A percentile compares a stretch with the other conserved stretches of the same genome.
Evolutionary conservation across 805 yeast species (phyloP).

Genomic region (Wickerhamiella galacta): DNA sequence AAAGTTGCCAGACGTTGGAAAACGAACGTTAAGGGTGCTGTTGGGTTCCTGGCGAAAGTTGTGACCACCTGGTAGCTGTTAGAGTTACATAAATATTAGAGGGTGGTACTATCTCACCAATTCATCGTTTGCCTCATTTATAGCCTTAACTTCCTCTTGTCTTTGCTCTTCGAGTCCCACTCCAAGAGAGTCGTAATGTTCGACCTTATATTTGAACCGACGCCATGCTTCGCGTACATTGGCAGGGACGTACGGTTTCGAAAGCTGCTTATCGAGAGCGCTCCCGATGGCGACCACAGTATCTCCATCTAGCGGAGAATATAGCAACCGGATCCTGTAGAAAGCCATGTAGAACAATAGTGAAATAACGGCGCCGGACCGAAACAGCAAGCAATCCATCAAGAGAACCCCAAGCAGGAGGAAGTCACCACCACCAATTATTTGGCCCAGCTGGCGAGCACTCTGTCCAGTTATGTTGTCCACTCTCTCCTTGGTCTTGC

Average conservation of each 20-base stretch:
- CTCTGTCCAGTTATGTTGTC: background rate
- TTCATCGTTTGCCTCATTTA: slow-evolving; percentile 8
- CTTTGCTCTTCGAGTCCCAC: slow-evolving; percentile 1
- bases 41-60: too few species aligned
- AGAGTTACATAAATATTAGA: too few species aligned
- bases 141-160: slow-evolving; percentile 11
- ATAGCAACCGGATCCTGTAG: slow-evolving; percentile 57
- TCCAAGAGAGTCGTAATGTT: slow-evolving; percentile 8
- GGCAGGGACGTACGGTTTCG: slow-evolving; percentile 34
- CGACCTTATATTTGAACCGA: slow-evolving; percentile 23
- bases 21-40: too few species aligned
- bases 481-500: background rate
- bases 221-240: slow-evolving; percentile 32
- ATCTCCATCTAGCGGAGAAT: slow-evolving; percentile 47
- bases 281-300: slow-evolving; percentile 48
- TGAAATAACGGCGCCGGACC: slow-evolving; percentile 44
- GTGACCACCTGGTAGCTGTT: too few species aligned
- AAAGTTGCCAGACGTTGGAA: too few species aligned
- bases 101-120: background rate
- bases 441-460: slow-evolving; percentile 1
- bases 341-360: slow-evolving; percentile 36
- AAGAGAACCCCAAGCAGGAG: slow-evolving; percentile 27
- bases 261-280: slow-evolving; percentile 35
- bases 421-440: slow-evolving; percentile 35
- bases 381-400: slow-evolving; percentile 36